Base-by-base conservation (phyloP, 176 grass and related monocot genomes). In the Puccinellia tenuiflora region DNA sequence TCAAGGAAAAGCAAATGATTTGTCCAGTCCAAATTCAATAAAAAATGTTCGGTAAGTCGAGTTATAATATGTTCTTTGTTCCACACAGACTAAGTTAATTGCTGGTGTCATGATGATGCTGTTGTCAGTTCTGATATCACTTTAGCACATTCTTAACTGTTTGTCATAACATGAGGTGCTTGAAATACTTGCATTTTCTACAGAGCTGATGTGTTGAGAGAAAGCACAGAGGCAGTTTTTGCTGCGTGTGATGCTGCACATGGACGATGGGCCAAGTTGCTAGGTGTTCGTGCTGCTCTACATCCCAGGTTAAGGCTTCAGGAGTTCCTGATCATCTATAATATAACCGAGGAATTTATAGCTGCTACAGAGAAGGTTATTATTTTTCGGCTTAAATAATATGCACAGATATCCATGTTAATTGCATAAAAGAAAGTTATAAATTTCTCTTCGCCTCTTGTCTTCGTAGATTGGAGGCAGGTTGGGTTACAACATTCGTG, bases 401-500 rank as follows among this genome's bases (percentile, higher is more conserved):
- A 55, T 74, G 66, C 25, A 31, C 62, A 79, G 13, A 79, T 5
- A 37, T 25, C 20, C n/a, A 14, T 77, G 20, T 46, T 81, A 33
- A 37, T 75, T 54, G 22, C 38, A 81, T 76, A 46, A 7, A 64
- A 20, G 40, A 47, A 65, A 75, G 50, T 54, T 87, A 13, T 62
- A 16, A 82, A 47, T 20, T 69, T 75, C 80, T 73, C 22, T 33
- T 75, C 29, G 51, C 1, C 38, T 77, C 60, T 9, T 82, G 18
- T 82, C 70, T n/a, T 83, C 73, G 15, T 84, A 99, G 96, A 81
- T 99, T 90, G 96, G 96, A 85, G 96, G 96, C 34, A 96, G 96
- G 84, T 87, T 99, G 68, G 96, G 93, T 72, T 99, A 99, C 88
- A 99, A 92, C 77, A 99, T 99, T 50, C 92, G 96, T 57, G 96